phyloP scores from a whole-genome alignment of 306 rosid genomes.

The Lathyrus aphaca region DNA sequence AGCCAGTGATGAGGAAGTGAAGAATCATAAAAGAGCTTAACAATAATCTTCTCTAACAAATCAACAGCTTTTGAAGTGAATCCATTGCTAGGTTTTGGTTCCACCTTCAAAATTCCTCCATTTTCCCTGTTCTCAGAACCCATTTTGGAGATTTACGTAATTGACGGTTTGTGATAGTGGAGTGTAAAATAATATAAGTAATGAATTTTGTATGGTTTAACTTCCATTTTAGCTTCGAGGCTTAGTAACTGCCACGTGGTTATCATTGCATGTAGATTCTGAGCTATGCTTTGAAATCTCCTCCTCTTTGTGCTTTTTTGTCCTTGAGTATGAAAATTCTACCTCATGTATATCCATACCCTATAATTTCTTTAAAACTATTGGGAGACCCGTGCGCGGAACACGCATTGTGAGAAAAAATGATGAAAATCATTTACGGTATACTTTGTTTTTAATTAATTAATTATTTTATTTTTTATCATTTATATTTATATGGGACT shows the following conservation, averaged over 20 bases:
- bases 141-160: conserved; percentile 3
- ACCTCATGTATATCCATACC: no score
- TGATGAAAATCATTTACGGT: no score
- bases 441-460: no score
- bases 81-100: conserved; percentile 75
- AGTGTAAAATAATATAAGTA: no score
- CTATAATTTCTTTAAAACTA: no score
- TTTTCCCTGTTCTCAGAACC: conserved; percentile 42
- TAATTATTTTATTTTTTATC: no score
- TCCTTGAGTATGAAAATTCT: no score
- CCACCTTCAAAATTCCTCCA: conserved; percentile 49
- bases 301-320: no score
- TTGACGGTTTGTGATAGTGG: not conserved
- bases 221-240: conserved; percentile 1
- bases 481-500: no score
- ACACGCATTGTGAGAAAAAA: no score
- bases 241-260: conserved; percentile 37
- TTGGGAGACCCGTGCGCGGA: no score
- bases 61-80: conserved; percentile 60
- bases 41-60: conserved; percentile 68
- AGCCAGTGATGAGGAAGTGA: conserved; percentile 74
- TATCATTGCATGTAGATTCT: not conserved
- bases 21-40: conserved; percentile 66
- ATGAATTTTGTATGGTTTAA: not conserved
- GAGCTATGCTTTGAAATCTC: no score